Base-by-base conservation (phyloP, 768 basidiomycete species). In the Tulasnella sp. region DNA sequence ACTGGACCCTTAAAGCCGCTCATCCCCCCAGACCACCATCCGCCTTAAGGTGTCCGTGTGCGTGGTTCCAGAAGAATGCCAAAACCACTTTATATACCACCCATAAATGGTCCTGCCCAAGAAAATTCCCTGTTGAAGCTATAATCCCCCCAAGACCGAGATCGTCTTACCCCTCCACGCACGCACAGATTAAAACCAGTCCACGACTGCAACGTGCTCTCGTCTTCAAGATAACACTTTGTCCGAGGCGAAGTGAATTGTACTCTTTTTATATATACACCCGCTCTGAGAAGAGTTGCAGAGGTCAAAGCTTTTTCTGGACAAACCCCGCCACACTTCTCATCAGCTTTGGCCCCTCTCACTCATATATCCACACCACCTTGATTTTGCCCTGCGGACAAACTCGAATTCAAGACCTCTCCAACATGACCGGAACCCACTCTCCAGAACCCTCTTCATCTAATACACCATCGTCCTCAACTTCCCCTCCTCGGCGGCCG, bases 251-350 rank as follows among this genome's bases (percentile, higher is more conserved):
- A 69, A 69, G 64, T 16, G 28, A 37, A 18, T 34, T 37, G 16
- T 69, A 37, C 34, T 18, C 4, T 24, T 37, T 69, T n/a, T n/a
- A n/a, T n/a, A n/a, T 28, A 69, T 69, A 69, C 37, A 69, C 64
- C 64, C 64, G 34, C 64, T 69, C 64, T 69, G 64, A 69, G 64
- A 69, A 34, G 64, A 69, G 64, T 69, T 31, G 64, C 64, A 69
- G 34, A 37, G 16, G 64, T 69, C 64, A 69, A 69, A 37, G 18
- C 31, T 9, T 14, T 18, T 60, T 28, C 64, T 31, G 64, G 64
- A 69, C 64, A 69, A 69, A 64, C 37, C 37, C 37, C 37, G 34
- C 24, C 28, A 28, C 64, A 22, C 64, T 31, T 31, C 31, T 18
- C 31, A 69, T 12, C 64, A 69, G 64, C 64, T 69, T 37, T 69